Conservation (phyloP, 2,329 filamentous ascomycete species). For the Alternaria sp. region DNA sequence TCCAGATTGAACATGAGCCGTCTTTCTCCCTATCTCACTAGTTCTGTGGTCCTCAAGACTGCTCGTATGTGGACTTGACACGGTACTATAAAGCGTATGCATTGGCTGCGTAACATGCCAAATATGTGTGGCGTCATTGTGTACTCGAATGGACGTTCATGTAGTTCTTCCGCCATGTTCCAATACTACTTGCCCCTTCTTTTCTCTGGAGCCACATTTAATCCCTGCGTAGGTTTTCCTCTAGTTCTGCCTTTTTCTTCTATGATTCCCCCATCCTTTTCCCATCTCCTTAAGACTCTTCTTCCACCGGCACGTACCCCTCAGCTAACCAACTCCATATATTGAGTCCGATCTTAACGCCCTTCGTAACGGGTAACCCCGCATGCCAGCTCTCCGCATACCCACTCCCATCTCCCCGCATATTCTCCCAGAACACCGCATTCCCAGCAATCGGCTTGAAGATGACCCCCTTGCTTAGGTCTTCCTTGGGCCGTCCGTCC, state of each 20-base stretch:
- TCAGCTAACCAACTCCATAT: constrained; percentile 70
- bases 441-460: constrained; percentile 67
- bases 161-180: neutral
- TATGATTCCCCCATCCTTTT: neutral
- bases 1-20: neutral
- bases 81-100: neutral
- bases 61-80: neutral
- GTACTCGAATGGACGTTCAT: neutral
- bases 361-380: constrained; percentile 64
- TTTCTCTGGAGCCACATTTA: neutral
- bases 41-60: neutral
- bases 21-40: neutral
- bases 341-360: constrained; percentile 68
- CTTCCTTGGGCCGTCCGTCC: constrained; percentile 2
- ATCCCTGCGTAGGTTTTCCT: neutral
- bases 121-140: neutral
- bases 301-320: constrained; percentile 30
- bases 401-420: constrained; percentile 63
- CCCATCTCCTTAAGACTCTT: neutral
- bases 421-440: constrained; percentile 70
- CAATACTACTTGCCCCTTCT: too few relatives aligned
- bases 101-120: neutral
- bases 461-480: constrained; percentile 58
- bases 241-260: neutral
- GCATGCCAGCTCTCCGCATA: constrained; percentile 69